Evolutionary conservation across 345 rosid species (phyloP), one percentile per base, ranked within the genome.

Genomic region (Lepidium africanum): DNA sequence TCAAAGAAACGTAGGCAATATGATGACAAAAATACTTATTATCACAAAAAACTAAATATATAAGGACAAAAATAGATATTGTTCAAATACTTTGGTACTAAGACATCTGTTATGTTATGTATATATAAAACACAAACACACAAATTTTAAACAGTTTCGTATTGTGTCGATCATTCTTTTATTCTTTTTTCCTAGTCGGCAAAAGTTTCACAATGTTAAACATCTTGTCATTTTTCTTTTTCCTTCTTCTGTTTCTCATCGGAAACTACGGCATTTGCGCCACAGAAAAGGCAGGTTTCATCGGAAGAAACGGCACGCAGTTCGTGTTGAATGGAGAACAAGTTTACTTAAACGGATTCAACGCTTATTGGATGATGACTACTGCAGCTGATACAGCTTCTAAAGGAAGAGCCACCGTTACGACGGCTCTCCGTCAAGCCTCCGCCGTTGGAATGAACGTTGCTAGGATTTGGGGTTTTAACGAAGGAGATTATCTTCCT

Each of bases 331-430:
- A 82, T 21, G 76, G 81, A 11, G 82, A 77, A 59, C 77, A 74
- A 9, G 6, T 85, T 10, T 87, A 81, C 76, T 51, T 83, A 53
- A 89, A 92, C 46, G 98, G 98, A 9, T 92, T 92, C 78, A 86
- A 92, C 64, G 89, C 91, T 12, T 92, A 89, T 49, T 92, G 95
- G 96, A 72, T 89, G 86, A 76, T 89, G 95, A 68, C 72, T 58
- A 49, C 67, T 42, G 90, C 90, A 5, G 71, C 88, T 17, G 89
- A 87, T 62, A 79, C 70, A 9, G 85, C 85, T 43, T 69, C 83
- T 1, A 55, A 12, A 42, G 77, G 77, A 42, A 83, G 77, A 56
- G 60, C n/a, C 46, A 85, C 89, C 51, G 91, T 92, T 53, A 67
- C 85, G 3, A 63, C 70, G 37, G 75, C 81, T 0, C 72, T 87